Evolutionary conservation across 108 stramenopile species (phyloP).

Genomic region (Heterococcus sp.): DNA sequence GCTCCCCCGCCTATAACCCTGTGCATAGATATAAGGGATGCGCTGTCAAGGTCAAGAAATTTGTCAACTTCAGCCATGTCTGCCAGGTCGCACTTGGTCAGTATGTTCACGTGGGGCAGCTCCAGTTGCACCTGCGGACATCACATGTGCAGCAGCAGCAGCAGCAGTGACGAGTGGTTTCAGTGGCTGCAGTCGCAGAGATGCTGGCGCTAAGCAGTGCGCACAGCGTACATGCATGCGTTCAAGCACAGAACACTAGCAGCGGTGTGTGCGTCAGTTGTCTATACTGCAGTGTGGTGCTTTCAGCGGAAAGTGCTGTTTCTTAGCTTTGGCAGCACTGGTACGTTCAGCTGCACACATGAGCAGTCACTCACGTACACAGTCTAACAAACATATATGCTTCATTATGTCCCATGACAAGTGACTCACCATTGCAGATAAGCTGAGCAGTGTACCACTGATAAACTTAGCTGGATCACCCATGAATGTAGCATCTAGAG

Average conservation of each 20-base stretch:
- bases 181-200: slow-evolving; percentile 71
- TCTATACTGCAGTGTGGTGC: too few relatives aligned
- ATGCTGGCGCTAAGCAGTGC: too few relatives aligned
- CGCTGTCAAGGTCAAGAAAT: slow-evolving; percentile 71
- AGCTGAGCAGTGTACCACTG: slow-evolving; percentile 77
- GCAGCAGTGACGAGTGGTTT: slow-evolving; percentile 76
- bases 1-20: slow-evolving; percentile 34
- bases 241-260: too few relatives aligned
- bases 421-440: slow-evolving; percentile 84
- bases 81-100: slow-evolving; percentile 90
- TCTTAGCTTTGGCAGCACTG: too few relatives aligned
- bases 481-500: slow-evolving; percentile 86
- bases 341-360: too few relatives aligned
- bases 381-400: too few relatives aligned
- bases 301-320: too few relatives aligned
- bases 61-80: slow-evolving; percentile 44
- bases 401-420: too few relatives aligned
- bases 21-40: slow-evolving; percentile 72
- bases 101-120: slow-evolving; percentile 89
- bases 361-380: too few relatives aligned
- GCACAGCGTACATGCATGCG: too few relatives aligned
- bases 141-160: too few relatives aligned
- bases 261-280: too few relatives aligned
- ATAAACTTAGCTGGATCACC: slow-evolving; percentile 84
- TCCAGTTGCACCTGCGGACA: slow-evolving; percentile 87